A percentile compares a stretch with the other conserved stretches of the same genome.
Evolutionary conservation across 495 filamentous ascomycete species (phyloP).

Genomic region (Usnea hakonensis): DNA sequence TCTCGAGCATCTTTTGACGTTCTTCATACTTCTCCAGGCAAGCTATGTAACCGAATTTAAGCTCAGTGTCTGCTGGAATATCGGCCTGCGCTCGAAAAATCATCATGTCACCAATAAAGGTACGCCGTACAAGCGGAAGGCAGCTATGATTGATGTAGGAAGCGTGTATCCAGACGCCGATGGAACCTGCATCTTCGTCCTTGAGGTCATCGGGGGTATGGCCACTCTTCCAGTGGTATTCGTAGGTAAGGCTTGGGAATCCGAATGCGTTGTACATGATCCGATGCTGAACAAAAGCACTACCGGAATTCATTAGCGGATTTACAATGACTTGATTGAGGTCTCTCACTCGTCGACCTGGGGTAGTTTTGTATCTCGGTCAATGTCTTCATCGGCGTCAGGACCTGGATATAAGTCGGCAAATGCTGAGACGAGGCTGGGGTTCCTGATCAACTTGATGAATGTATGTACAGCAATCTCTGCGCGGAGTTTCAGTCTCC

Average conservation of each 20-base stretch:
- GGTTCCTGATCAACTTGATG: conserved; percentile 45
- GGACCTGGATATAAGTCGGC: conserved; percentile 40
- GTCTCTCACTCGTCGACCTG: conserved; percentile 43
- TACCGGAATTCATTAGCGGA: not conserved
- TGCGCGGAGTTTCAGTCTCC: conserved; percentile 28
- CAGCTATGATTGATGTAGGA: conserved; percentile 53
- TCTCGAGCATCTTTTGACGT: conserved; percentile 19
- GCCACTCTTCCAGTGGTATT: not conserved
- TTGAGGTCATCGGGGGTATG: conserved; percentile 8
- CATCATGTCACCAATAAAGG: conserved; percentile 55
- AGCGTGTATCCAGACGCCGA: conserved; percentile 47
- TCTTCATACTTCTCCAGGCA: conserved; percentile 25
- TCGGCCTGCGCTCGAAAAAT: conserved; percentile 44
- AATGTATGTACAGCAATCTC: conserved; percentile 35
- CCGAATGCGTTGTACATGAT: conserved; percentile 45
- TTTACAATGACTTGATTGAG: not conserved
- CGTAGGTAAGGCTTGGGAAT: conserved; percentile 27
- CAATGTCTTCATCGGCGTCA: conserved; percentile 26
- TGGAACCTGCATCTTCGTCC: conserved; percentile 16
- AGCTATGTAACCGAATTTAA: conserved; percentile 35
- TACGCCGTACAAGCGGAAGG: conserved; percentile 35
- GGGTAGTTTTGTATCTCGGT: conserved; percentile 35
- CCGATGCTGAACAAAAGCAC: conserved; percentile 40
- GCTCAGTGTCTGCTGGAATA: conserved; percentile 42
- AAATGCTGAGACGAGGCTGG: conserved; percentile 34